Evolutionary conservation across 73 alveolate species (phyloP).

Genomic region (Tetrahymena elliotti): DNA sequence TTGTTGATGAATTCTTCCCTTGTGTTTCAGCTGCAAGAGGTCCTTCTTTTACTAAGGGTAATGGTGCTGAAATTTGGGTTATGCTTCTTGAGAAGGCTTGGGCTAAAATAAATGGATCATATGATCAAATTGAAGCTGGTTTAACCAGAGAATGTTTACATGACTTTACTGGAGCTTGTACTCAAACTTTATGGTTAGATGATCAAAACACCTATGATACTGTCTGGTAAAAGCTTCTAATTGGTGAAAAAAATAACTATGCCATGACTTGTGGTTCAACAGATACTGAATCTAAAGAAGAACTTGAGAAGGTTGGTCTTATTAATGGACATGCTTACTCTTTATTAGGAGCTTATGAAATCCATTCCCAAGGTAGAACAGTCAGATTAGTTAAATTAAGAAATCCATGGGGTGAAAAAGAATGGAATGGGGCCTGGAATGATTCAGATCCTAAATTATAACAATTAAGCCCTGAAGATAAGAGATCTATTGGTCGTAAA

Average conservation of each 20-base stretch:
- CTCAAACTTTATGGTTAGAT: constrained; percentile 62
- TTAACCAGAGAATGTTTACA: constrained; percentile 71
- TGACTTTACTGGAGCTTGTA: constrained; percentile 90
- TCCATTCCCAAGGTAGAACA: not conserved
- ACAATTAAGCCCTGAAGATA: not conserved
- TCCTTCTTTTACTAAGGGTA: constrained; percentile 72
- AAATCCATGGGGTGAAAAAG: constrained; percentile 90
- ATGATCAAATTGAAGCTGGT: constrained; percentile 76
- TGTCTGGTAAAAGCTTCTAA: constrained; percentile 58
- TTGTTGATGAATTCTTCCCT: constrained; percentile 78
- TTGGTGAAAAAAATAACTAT: constrained; percentile 65
- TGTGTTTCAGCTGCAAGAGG: constrained; percentile 53
- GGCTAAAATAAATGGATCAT: constrained; percentile 86
- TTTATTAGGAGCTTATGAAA: constrained; percentile 27
- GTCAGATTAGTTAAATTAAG: constrained; percentile 82
- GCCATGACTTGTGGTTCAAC: constrained; percentile 34
- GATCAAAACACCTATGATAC: constrained; percentile 28
- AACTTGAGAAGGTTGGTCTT: constrained; percentile 29
- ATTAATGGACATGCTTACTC: constrained; percentile 87
- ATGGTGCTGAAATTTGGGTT: constrained; percentile 86
- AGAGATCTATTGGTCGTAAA: not conserved
- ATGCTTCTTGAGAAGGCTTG: constrained; percentile 86
- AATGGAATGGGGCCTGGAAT: constrained; percentile 59
- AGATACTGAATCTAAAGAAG: not conserved
- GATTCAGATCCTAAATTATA: not conserved